Conservation (phyloP, 345 rosid genomes). For the Trapa incisa region DNA sequence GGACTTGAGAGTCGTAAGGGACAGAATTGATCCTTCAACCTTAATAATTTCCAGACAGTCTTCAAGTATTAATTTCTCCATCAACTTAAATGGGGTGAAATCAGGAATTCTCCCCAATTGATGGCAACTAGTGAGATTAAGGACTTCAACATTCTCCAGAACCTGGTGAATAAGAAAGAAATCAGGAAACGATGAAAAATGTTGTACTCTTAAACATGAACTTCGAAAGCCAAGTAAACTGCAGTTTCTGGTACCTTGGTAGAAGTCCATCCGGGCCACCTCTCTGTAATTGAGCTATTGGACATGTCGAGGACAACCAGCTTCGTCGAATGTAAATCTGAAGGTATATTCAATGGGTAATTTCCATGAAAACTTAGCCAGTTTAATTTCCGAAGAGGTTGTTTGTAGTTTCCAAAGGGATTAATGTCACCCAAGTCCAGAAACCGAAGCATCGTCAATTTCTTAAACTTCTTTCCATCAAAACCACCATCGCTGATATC, state of each 20-base stretch:
- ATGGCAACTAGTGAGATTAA: background rate
- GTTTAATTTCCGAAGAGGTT: background rate
- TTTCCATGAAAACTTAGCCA: conserved; percentile 4
- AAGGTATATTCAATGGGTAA: background rate
- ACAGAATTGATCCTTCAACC: background rate
- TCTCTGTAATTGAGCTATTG: background rate
- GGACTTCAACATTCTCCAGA: too few relatives aligned
- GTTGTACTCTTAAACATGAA: rapidly evolving
- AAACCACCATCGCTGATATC: background rate
- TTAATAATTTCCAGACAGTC: background rate
- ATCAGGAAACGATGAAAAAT: too few relatives aligned
- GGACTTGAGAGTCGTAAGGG: background rate
- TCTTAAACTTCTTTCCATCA: background rate
- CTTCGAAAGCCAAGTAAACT: too few relatives aligned
- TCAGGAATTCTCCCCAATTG: background rate
- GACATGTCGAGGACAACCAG: conserved; percentile 6
- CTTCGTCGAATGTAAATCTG: background rate
- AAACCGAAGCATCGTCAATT: background rate
- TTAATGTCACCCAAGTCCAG: background rate
- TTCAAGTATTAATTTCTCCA: background rate
- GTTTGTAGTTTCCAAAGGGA: background rate
- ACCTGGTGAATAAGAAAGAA: background rate
- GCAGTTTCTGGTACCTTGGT: too few relatives aligned
- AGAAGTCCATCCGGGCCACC: conserved; percentile 3
- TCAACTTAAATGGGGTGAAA: background rate